Evolutionary conservation across 2,329 filamentous ascomycete species (phyloP), one percentile per base, ranked within the genome.

Genomic region (Ophiostoma novo-ulmi): DNA sequence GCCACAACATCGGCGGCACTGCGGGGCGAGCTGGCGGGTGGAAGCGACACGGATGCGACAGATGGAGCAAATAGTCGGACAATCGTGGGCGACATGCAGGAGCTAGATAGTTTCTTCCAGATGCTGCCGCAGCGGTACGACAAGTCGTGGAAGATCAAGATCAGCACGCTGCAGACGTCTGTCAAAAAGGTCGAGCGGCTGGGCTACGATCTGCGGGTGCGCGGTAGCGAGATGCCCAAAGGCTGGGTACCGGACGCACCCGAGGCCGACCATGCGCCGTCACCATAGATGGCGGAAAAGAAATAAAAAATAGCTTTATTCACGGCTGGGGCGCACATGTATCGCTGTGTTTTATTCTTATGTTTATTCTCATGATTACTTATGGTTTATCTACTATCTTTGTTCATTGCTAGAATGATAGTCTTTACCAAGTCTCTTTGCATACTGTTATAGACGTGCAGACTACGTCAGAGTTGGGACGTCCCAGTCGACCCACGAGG

Each of bases 171-270:
- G 91, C 86, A 89, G 76, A 87, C 87, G 77, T 96, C 93, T 78
- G 93, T 99, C 36, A 89, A 91, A 77, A 99, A 99, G 84, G 95
- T 99, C 13, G 95, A 99, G 84, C 89, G 88, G 74, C 87, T 94
- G 35, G 89, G 93, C 39, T 99, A 98, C 79, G 93, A 93, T 4
- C 87, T 97, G 75, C 88, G 90, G 39, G 91, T 99, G 31, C 85
- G 95, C 69, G 94, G 94, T 0, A 91, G 90, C 69, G 95, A 99
- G 82, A 83, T 93, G 73, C 94, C 94, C 0, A 92, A 91, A 77
- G 94, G 94, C 0, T 98, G 94, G 94, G 86, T 95, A 77, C 94
- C 94, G 4, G 94, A 97, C 77, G 79, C 92, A 20, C 63, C 58
- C 1, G 71, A 70, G 13, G 66, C 26, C 41, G 70, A 71, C 26